These are phyloP conservation scores for Friedmanniomyces simplex DNA, from an alignment of 495 filamentous ascomycete genomes.

Conservation along the genomic window DNA sequence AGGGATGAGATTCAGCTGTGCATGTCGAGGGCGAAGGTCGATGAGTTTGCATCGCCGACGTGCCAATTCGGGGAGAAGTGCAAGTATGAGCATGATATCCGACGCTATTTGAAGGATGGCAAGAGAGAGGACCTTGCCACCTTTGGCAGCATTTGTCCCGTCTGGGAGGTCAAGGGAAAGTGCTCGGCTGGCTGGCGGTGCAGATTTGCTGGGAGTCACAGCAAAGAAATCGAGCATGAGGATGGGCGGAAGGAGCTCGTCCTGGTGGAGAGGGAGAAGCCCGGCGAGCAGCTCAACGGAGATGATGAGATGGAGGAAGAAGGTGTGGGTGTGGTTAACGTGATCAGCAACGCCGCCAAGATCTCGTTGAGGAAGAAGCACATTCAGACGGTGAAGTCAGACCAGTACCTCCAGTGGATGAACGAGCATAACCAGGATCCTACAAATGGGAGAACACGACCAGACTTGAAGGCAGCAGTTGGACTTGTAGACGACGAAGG, in stretches of 20 bases:
- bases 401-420: constrained; percentile 65
- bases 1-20: constrained; percentile 72
- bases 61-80: constrained; percentile 72
- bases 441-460: constrained; percentile 22
- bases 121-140: constrained; percentile 69
- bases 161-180: constrained; percentile 62
- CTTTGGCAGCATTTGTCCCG: constrained; percentile 65
- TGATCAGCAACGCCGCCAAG: constrained; percentile 55
- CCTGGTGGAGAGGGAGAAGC: constrained; percentile 45
- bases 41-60: constrained; percentile 62
- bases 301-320: constrained; percentile 27
- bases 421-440: constrained; percentile 50
- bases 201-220: constrained; percentile 74
- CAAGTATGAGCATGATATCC: constrained; percentile 68
- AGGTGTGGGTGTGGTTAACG: constrained; percentile 63
- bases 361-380: constrained; percentile 57
- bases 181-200: constrained; percentile 87
- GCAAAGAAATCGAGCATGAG: constrained; percentile 56
- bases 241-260: constrained; percentile 77
- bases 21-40: constrained; percentile 48
- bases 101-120: constrained; percentile 72
- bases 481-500: constrained; percentile 6
- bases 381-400: constrained; percentile 55
- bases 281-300: neutral
- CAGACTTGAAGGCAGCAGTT: neutral